These are phyloP conservation scores for Biscutella laevigata DNA, from an alignment of 441 rosid genomes.

Conservation along the genomic window DNA sequence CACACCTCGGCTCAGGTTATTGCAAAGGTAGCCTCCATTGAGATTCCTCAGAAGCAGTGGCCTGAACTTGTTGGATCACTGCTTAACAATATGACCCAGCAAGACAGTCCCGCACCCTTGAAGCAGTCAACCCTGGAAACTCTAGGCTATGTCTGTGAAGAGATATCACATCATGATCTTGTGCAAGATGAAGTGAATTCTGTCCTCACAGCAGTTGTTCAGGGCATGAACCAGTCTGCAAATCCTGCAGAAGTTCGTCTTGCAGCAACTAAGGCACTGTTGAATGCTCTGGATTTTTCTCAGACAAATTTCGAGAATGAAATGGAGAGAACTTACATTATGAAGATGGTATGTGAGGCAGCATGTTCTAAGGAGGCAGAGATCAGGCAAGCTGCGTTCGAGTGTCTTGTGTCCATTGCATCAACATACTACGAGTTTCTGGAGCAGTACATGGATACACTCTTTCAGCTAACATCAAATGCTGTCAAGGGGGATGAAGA, in stretches of 20 bases:
- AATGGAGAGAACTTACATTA: slow-evolving; percentile 81
- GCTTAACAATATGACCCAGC: slow-evolving; percentile 73
- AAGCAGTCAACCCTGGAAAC: slow-evolving; percentile 87
- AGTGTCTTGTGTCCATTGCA: slow-evolving; percentile 88
- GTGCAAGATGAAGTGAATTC: slow-evolving; percentile 78
- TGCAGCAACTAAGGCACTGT: slow-evolving; percentile 74
- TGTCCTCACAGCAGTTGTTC: slow-evolving; percentile 87
- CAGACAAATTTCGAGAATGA: slow-evolving; percentile 86
- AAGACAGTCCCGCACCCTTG: slow-evolving; percentile 43
- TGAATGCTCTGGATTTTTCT: slow-evolving; percentile 81
- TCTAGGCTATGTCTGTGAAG: slow-evolving; percentile 91
- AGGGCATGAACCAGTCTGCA: slow-evolving; percentile 79
- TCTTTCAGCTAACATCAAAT: slow-evolving; percentile 78
- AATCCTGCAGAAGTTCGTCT: slow-evolving; percentile 64
- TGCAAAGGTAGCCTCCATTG: slow-evolving; percentile 83
- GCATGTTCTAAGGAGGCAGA: slow-evolving; percentile 70
- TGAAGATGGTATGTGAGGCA: slow-evolving; percentile 87
- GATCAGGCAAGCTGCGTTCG: slow-evolving; percentile 85
- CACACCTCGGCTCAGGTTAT: slow-evolving; percentile 86
- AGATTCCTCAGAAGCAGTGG: slow-evolving; percentile 88
- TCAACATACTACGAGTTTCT: slow-evolving; percentile 75
- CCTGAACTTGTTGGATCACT: slow-evolving; percentile 66
- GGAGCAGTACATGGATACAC: slow-evolving; percentile 74
- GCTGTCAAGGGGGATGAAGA: slow-evolving; percentile 88
- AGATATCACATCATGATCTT: slow-evolving; percentile 69